Evolutionary conservation across 805 yeast species (phyloP).

Genomic region (Millerozyma miso): DNA sequence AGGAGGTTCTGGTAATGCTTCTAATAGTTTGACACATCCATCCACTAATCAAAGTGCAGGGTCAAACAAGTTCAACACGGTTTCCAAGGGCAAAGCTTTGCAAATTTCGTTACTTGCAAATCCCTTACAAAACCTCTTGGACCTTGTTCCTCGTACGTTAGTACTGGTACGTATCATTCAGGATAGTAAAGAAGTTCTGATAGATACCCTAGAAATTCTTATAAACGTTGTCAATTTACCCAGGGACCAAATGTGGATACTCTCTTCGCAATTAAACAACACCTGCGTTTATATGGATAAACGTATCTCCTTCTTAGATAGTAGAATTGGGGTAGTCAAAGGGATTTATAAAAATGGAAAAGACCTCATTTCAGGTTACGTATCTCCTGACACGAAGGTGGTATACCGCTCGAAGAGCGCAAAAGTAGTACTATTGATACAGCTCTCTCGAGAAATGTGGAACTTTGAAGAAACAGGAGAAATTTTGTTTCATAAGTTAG

Average conservation of each 20-base stretch:
- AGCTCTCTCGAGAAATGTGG: conserved; percentile 95
- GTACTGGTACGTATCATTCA: conserved; percentile 51
- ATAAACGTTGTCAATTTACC: conserved; percentile 77
- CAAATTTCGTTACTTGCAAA: conserved; percentile 57
- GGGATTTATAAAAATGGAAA: conserved; percentile 64
- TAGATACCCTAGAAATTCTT: conserved; percentile 78
- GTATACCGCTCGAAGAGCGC: conserved; percentile 92
- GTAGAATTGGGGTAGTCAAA: conserved; percentile 59
- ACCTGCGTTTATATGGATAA: conserved; percentile 67
- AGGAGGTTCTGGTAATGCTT: not conserved
- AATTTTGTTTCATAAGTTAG: conserved; percentile 85
- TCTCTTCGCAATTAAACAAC: conserved; percentile 58
- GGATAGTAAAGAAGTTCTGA: conserved; percentile 48
- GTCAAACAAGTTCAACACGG: conserved; percentile 2
- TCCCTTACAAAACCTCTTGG: conserved; percentile 55
- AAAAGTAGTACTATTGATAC: conserved; percentile 74
- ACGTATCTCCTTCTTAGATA: conserved; percentile 55
- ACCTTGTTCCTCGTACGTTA: conserved; percentile 61
- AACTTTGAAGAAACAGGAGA: conserved; percentile 96
- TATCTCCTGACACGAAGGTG: conserved; percentile 70
- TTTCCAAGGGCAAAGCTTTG: conserved; percentile 16
- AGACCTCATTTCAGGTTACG: conserved; percentile 68
- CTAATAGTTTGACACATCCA: not conserved
- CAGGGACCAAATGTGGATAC: conserved; percentile 90
- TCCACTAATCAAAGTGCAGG: not conserved